phyloP scores from a whole-genome alignment of 306 rosid genomes.

The Acacia acuminata region DNA sequence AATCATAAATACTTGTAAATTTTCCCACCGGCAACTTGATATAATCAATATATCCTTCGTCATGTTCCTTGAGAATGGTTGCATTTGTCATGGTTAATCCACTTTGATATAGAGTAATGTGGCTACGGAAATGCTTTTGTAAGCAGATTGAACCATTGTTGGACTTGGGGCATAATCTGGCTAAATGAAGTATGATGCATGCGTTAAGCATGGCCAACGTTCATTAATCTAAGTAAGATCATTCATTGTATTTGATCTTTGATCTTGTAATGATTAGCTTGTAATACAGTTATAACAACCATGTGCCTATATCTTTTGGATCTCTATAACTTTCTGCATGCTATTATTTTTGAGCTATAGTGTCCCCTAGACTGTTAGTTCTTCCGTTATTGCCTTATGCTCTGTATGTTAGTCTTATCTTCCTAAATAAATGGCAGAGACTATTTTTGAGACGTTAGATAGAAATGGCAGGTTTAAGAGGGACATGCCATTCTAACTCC shows the following conservation, averaged over 20 bases:
- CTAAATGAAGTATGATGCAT: not conserved
- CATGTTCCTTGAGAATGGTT: not conserved
- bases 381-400: not conserved
- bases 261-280: slow-evolving; percentile 1
- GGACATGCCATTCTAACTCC: not conserved
- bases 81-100: not conserved
- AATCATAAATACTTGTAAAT: too few relatives aligned
- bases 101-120: not conserved
- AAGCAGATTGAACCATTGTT: not conserved
- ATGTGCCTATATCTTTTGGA: not conserved
- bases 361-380: not conserved
- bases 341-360: not conserved
- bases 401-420: not conserved
- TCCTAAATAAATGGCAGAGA: not conserved
- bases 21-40: not conserved
- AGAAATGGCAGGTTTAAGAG: not conserved
- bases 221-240: not conserved
- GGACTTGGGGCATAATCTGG: not conserved
- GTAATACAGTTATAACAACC: not conserved
- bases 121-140: too few relatives aligned
- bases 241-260: not conserved
- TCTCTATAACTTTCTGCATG: not conserved
- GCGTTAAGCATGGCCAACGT: not conserved
- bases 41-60: not conserved
- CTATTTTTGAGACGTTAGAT: not conserved